Evolutionary conservation across 495 filamentous ascomycete species (phyloP).

Genomic region (Penicillium manginii): DNA sequence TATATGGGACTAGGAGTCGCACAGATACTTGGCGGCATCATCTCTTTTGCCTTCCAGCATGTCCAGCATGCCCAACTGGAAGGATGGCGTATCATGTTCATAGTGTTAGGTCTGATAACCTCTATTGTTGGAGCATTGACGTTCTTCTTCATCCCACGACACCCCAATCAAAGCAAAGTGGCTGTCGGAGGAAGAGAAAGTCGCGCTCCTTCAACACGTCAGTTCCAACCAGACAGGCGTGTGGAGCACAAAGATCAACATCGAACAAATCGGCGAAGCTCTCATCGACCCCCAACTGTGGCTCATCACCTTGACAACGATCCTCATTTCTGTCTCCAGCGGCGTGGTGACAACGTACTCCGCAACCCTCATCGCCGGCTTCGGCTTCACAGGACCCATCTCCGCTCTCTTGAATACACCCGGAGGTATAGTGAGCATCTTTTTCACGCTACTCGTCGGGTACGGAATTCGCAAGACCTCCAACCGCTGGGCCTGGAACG

Average conservation of each 20-base stretch:
- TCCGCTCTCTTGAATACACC: conserved; percentile 68
- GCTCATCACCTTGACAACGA: conserved; percentile 41
- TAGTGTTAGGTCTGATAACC: conserved; percentile 64
- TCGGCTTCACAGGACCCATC: conserved; percentile 55
- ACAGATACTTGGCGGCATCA: conserved; percentile 62
- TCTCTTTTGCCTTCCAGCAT: conserved; percentile 59
- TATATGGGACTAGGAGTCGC: conserved; percentile 64
- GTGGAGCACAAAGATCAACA: conserved; percentile 46
- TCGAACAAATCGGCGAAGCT: conserved; percentile 37
- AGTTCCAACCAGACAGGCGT: conserved; percentile 63
- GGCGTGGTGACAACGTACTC: conserved; percentile 67
- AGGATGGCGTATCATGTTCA: conserved; percentile 68
- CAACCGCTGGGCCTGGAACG: conserved; percentile 56
- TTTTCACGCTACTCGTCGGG: conserved; percentile 58
- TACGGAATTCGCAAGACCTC: conserved; percentile 45
- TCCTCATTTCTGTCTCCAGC: conserved; percentile 55
- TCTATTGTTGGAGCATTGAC: conserved; percentile 53
- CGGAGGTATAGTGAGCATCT: conserved; percentile 61
- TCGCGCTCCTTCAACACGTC: conserved; percentile 41
- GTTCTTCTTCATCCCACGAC: conserved; percentile 61
- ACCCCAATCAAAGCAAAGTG: conserved; percentile 61
- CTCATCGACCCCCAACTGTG: conserved; percentile 40
- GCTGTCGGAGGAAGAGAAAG: conserved; percentile 57
- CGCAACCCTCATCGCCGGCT: conserved; percentile 58
- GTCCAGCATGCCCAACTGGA: conserved; percentile 36